phyloP scores from a whole-genome alignment of 139 green algal genomes.

The Chlamydomonas asymmetrica region DNA sequence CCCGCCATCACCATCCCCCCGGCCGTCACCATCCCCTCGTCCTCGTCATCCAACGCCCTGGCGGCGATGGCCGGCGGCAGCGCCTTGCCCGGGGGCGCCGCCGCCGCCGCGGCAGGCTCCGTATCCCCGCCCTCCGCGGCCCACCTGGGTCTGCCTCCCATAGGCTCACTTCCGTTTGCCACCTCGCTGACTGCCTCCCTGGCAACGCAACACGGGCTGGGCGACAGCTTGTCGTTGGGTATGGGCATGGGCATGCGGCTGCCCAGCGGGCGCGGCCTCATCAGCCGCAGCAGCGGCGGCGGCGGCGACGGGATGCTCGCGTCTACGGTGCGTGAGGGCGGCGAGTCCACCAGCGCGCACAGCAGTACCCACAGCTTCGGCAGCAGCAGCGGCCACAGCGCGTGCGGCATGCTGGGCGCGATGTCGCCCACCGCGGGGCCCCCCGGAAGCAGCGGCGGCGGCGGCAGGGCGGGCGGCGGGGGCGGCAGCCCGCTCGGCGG shows the following conservation, averaged over 20 bases:
- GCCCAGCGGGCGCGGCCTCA: not conserved
- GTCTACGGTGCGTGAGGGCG: no score
- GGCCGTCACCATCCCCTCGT: not conserved
- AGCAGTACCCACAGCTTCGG: no score
- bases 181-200: not conserved
- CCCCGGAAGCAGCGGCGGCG: no score
- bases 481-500: no score
- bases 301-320: no score
- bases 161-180: conserved; percentile 8
- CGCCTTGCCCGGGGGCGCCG: not conserved
- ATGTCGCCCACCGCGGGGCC: no score
- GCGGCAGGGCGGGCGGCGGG: no score
- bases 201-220: not conserved
- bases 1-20: conserved; percentile 3
- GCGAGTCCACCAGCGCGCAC: no score
- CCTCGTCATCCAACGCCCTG: not conserved
- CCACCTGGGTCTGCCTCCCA: not conserved
- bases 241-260: not conserved
- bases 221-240: conserved; percentile 15
- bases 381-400: no score
- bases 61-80: not conserved
- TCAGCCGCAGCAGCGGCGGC: not conserved
- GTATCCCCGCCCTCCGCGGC: not conserved
- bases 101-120: not conserved
- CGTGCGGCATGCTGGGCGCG: no score